phyloP scores from a whole-genome alignment of 306 rosid genomes.

The Glycine latifolia region DNA sequence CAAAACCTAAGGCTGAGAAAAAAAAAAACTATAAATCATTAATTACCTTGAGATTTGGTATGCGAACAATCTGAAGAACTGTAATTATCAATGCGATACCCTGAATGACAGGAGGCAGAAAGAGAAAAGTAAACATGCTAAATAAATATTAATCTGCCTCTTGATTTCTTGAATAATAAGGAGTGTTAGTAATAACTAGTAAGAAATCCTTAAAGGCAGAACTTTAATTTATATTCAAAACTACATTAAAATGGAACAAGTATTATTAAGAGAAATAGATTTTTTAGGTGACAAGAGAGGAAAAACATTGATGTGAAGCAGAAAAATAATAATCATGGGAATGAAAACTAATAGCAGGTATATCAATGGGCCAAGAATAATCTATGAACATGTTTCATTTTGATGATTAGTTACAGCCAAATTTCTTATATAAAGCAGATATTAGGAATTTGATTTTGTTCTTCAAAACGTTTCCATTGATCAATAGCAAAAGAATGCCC shows the following conservation, averaged over 20 bases:
- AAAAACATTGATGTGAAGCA: too few species aligned
- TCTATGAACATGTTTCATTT: too few species aligned
- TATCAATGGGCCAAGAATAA: too few species aligned
- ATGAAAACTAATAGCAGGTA: too few species aligned
- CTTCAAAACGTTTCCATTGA: too few species aligned
- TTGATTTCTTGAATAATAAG: conserved; percentile 19
- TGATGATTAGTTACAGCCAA: too few species aligned
- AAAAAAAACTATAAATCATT: conserved; percentile 32
- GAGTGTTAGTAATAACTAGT: conserved; percentile 1
- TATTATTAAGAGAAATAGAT: not conserved
- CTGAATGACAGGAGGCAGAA: conserved; percentile 52
- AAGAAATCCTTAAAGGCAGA: conserved; percentile 16
- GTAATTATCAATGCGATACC: conserved; percentile 93
- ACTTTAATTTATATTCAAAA: conserved; percentile 20
- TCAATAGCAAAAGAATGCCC: too few species aligned
- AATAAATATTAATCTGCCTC: conserved; percentile 30
- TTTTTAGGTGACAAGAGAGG: too few species aligned
- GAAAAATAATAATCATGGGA: too few species aligned
- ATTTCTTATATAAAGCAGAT: too few species aligned
- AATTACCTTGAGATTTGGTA: conserved; percentile 99
- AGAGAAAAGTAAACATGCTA: conserved; percentile 21
- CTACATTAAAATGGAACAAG: conserved; percentile 9
- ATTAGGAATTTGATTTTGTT: too few species aligned
- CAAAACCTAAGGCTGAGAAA: not conserved
- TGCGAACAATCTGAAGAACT: conserved; percentile 95